phyloP scores from a whole-genome alignment of 106 monocot genomes.

The Triglochin maritima region DNA sequence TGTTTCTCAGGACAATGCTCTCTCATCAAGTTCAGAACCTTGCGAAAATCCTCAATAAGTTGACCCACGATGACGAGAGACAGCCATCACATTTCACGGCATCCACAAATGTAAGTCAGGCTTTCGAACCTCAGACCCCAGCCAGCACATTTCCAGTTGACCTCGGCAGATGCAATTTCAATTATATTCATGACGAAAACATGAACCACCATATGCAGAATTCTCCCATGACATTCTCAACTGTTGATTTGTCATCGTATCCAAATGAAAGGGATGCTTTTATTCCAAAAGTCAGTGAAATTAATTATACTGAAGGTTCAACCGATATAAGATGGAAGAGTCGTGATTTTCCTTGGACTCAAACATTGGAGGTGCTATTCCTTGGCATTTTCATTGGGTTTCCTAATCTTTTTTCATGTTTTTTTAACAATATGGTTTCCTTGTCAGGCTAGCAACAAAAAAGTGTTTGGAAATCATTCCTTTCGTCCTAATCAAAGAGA shows the following conservation, averaged over 20 bases:
- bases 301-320: slow-evolving; percentile 89
- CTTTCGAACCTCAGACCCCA: slow-evolving; percentile 34
- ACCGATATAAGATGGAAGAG: slow-evolving; percentile 70
- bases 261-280: slow-evolving; percentile 47
- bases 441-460: slow-evolving; percentile 63
- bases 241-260: slow-evolving; percentile 25
- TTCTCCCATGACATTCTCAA: slow-evolving; percentile 24
- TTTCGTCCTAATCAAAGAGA: slow-evolving; percentile 98
- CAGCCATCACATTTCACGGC: slow-evolving; percentile 34
- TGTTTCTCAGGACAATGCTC: slow-evolving; percentile 40
- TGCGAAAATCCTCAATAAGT: slow-evolving; percentile 35
- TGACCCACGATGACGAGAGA: slow-evolving; percentile 32
- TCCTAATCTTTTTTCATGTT: slow-evolving; percentile 6
- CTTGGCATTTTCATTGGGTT: slow-evolving; percentile 2
- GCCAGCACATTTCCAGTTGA: slow-evolving; percentile 25
- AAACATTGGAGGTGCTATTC: slow-evolving; percentile 70
- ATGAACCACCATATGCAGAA: slow-evolving; percentile 23
- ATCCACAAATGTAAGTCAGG: slow-evolving; percentile 26
- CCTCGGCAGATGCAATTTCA: slow-evolving; percentile 37
- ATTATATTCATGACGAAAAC: slow-evolving; percentile 31
- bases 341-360: slow-evolving; percentile 68
- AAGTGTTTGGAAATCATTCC: slow-evolving; percentile 93
- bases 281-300: slow-evolving; percentile 51
- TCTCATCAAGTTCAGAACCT: slow-evolving; percentile 62
- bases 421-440: too few species aligned